Evolutionary conservation across 192 early-diverging fungal genomes (phyloP).

Genomic region (Umbelopsis ramanniana): DNA sequence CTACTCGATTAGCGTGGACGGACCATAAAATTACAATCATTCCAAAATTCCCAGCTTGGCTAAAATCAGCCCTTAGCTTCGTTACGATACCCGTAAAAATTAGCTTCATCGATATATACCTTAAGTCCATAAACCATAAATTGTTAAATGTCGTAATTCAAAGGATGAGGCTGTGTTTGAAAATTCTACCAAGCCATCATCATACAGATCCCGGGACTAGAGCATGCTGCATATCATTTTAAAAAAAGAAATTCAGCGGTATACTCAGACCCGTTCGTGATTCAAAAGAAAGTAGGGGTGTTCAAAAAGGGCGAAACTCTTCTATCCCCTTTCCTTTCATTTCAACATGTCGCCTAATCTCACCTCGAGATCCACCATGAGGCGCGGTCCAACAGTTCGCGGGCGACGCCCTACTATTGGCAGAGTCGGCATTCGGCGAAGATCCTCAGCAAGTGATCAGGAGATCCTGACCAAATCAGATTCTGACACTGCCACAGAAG

Average conservation of each 20-base stretch:
- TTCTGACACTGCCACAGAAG: slow-evolving; percentile 8
- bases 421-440: background rate
- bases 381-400: slow-evolving; percentile 12
- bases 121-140: too few relatives aligned
- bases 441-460: background rate
- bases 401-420: slow-evolving; percentile 16
- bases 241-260: too few relatives aligned
- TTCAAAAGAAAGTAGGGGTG: background rate
- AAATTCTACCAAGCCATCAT: background rate
- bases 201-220: too few relatives aligned
- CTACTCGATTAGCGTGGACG: slow-evolving; percentile 27
- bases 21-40: background rate
- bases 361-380: background rate
- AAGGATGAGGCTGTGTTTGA: background rate
- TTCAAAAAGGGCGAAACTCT: background rate
- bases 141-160: too few relatives aligned
- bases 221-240: too few relatives aligned
- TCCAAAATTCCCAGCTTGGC: too few relatives aligned
- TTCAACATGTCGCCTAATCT: slow-evolving; percentile 5
- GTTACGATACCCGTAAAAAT: too few relatives aligned
- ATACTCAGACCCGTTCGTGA: too few relatives aligned
- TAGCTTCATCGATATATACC: too few relatives aligned
- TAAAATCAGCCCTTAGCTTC: too few relatives aligned
- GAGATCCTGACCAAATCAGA: slow-evolving; percentile 13
- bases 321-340: slow-evolving; percentile 3